Percentiles rank a stretch among this genome's conserved stretches.
These are phyloP conservation scores for Limnanthes douglasii DNA, from an alignment of 345 rosid genomes.

Conservation along the genomic window DNA sequence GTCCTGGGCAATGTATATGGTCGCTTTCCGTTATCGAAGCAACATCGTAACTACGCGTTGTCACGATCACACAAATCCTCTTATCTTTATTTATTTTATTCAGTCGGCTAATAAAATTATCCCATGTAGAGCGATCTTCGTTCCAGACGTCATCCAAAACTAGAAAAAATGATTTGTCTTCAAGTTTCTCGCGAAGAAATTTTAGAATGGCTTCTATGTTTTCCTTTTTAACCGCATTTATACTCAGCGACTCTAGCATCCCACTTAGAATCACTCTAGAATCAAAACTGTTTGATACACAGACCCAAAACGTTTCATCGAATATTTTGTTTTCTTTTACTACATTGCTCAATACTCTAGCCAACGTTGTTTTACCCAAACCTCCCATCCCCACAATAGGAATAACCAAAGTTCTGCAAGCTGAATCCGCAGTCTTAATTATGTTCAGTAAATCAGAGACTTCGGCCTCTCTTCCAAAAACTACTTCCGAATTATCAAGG, in stretches of 20 bases:
- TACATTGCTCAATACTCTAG: neutral
- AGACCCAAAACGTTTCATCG: constrained; percentile 3
- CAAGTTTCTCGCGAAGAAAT: neutral
- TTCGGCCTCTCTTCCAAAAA: too few relatives aligned
- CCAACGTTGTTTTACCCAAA: constrained; percentile 6
- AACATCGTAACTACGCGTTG: constrained; percentile 3
- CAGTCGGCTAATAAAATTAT: neutral
- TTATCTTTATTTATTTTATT: too few relatives aligned
- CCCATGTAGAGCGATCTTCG: neutral
- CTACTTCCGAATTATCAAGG: too few relatives aligned
- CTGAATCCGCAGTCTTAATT: too few relatives aligned
- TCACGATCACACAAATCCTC: too few relatives aligned
- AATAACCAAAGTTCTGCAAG: too few relatives aligned
- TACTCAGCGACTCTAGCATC: neutral
- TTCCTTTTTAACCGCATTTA: neutral
- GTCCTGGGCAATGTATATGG: neutral
- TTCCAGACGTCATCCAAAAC: constrained; percentile 8
- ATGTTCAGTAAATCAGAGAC: too few relatives aligned
- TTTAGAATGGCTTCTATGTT: neutral
- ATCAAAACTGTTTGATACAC: neutral
- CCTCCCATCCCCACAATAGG: constrained; percentile 10
- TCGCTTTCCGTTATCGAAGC: constrained; percentile 1
- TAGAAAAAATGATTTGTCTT: neutral
- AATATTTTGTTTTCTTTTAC: neutral
- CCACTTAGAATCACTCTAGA: neutral